These are phyloP conservation scores for Globisporangium megalacanthum DNA, from an alignment of 352 stramenopile species.

Conservation along the genomic window DNA sequence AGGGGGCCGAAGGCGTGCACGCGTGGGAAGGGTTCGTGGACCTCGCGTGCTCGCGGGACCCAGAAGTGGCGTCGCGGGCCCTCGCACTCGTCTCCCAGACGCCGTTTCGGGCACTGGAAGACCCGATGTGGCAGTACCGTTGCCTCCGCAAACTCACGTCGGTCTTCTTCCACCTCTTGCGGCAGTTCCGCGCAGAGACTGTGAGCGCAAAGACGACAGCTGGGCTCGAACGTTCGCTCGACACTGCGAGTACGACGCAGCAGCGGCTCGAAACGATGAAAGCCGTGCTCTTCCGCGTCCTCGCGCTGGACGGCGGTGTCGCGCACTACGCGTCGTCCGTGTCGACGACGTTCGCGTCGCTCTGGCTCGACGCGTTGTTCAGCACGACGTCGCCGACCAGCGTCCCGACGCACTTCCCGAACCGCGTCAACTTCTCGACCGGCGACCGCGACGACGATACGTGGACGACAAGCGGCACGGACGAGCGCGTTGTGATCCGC, in stretches of 20 bases:
- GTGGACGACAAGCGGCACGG: slow-evolving; percentile 12
- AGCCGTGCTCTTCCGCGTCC: slow-evolving; percentile 41
- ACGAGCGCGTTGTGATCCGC: slow-evolving; percentile 48
- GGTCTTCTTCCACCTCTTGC: slow-evolving; percentile 54
- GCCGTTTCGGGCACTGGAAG: slow-evolving; percentile 62
- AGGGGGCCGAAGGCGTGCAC: slow-evolving; percentile 33
- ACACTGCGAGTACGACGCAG: slow-evolving; percentile 1
- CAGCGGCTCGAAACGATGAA: slow-evolving; percentile 39
- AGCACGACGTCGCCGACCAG: slow-evolving; percentile 54
- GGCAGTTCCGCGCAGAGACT: slow-evolving; percentile 37
- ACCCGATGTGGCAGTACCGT: slow-evolving; percentile 69
- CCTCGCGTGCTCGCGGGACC: slow-evolving; percentile 33
- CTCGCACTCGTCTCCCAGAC: slow-evolving; percentile 45
- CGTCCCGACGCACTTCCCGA: slow-evolving; percentile 71
- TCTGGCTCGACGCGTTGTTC: slow-evolving; percentile 66
- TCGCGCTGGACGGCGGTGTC: slow-evolving; percentile 51
- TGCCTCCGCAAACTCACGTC: slow-evolving; percentile 52
- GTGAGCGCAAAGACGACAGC: slow-evolving; percentile 13
- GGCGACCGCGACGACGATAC: neutral
- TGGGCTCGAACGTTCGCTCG: neutral
- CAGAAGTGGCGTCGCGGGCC: slow-evolving; percentile 31
- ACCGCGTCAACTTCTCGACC: slow-evolving; percentile 20
- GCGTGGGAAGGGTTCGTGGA: slow-evolving; percentile 68
- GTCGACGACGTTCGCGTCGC: slow-evolving; percentile 51
- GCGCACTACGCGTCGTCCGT: slow-evolving; percentile 66